Base-by-base conservation (phyloP, 2,329 filamentous ascomycete species). In the Aspergillus awamori region DNA sequence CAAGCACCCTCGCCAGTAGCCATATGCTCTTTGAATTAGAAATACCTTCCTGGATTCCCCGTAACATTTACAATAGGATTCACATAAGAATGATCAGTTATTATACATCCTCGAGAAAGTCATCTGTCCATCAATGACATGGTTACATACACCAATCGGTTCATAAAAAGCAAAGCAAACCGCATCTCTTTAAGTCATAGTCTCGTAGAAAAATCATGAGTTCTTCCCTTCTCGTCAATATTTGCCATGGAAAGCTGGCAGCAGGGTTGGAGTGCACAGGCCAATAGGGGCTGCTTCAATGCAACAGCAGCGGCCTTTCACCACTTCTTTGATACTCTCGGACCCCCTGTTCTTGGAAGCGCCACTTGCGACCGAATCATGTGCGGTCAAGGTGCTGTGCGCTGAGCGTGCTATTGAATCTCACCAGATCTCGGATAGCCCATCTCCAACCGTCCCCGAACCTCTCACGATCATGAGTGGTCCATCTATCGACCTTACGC, bases 401-500 rank as follows among this genome's bases (percentile, higher is more conserved):
- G 39, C 60, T 59, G 52, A 64, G 55, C 52, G 57, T 56, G 33
- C 64, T 67, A 57, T 74, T 70, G 38, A 69, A 66, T 39, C 70
- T 68, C 58, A 80, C 80, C 63, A 83, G 69, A 63, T 82, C 78
- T 60, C 83, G 77, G 58, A 86, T 90, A 53, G 87, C 87, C 93
- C 92, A 96, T 76, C 89, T 86, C 92, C 90, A 93, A 57, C 84
- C 84, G 68, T 83, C 77, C 62, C 81, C 80, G 45, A 75, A 67
- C 57, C 68, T 72, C 26, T 69, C 67, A 65, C 83, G 81, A 62
- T 84, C 83, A 65, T 83, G 79, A 55, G 84, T 84, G 65, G 94
- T 86, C 95, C 95, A 99, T 70, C 86, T 88, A 73, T 91, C 89
- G 67, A 94, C 94, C 79, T 93, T 94, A 75, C 89, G 88, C 67